Base-by-base conservation (phyloP, 768 basidiomycete species). In the Scleroderma citrinum region DNA sequence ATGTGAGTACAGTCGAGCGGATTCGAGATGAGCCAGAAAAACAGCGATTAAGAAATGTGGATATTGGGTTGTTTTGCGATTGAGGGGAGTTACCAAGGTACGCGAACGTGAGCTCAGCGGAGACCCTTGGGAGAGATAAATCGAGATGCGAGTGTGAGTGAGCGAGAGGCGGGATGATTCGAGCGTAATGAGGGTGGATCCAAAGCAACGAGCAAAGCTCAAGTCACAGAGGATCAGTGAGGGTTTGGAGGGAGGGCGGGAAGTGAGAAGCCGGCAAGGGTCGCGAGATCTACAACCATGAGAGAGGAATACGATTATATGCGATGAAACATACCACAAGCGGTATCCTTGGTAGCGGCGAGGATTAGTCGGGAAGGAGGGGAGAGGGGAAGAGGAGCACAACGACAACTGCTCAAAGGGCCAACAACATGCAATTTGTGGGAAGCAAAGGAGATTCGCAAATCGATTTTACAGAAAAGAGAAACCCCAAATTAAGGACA, bases 201-300 rank as follows among this genome's bases (percentile, higher is more conserved):
- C 67, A 59, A 56, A 60, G 71, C 61, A 69, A 82, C 82, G 83
- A 85, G 83, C 77, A 65, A 72, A 65, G 77, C 85, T 85, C 82
- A 81, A 84, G 82, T 81, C 64, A 68, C 67, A 61, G 68, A 58
- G 63, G 62, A 67, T 62, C 64, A 69, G 68, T 66, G 66, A 65
- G 59, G 57, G 39, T 46, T 23, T 49, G 55, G 57, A n/a, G 53
- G 61, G 58, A 53, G 57, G 69, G 69, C 76, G 85, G 78, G 62
- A 58, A 56, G 69, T 71, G 69, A 75, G 85, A 78, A 72, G 82
- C 85, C 86, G 85, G 76, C 83, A 90, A 91, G 89, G 88, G 88
- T 91, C 87, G 87, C 87, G 87, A 91, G 88, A 78, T 80, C 84
- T 88, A 61, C 35, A 31, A 41, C 3, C 29, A 47, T 48, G 26